Percentiles rank a stretch among this genome's conserved stretches.
Evolutionary conservation across 2,329 filamentous ascomycete species (phyloP).

Genomic region (Botryotinia convoluta): DNA sequence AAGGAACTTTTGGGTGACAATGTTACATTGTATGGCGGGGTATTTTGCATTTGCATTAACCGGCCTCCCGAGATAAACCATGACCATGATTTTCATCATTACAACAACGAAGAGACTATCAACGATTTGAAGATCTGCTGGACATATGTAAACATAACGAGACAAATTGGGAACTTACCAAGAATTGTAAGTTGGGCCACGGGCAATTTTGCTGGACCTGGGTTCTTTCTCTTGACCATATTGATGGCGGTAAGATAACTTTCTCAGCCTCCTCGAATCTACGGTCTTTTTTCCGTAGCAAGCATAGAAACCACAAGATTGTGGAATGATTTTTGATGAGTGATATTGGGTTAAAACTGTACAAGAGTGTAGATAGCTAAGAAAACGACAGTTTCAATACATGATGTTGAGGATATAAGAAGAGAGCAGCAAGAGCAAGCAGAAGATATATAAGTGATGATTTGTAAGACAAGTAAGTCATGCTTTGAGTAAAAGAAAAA

Average conservation of each 20-base stretch:
- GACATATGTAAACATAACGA: not conserved
- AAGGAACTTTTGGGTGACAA: not conserved
- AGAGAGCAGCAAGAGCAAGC: not conserved
- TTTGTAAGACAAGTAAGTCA: not conserved
- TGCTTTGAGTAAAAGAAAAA: not conserved
- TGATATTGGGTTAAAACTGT: no score
- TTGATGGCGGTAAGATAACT: slow-evolving; percentile 9
- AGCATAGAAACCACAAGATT: not conserved
- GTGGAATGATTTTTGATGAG: not conserved
- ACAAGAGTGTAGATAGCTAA: not conserved
- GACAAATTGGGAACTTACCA: slow-evolving; percentile 50
- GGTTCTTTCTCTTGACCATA: slow-evolving; percentile 32
- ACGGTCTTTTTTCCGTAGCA: not conserved
- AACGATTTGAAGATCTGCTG: slow-evolving; percentile 19
- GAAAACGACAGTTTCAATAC: not conserved
- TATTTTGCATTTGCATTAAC: not conserved
- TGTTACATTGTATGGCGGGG: not conserved
- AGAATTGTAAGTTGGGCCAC: slow-evolving; percentile 74
- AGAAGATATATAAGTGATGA: not conserved
- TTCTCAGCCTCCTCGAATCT: slow-evolving; percentile 2
- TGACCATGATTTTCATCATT: not conserved
- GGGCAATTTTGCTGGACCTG: slow-evolving; percentile 61
- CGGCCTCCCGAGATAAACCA: not conserved
- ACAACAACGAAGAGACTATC: slow-evolving; percentile 17
- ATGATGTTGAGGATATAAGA: not conserved